Base-by-base conservation (phyloP, 805 yeast genomes). In the Isabelozyma pseudorhagii region DNA sequence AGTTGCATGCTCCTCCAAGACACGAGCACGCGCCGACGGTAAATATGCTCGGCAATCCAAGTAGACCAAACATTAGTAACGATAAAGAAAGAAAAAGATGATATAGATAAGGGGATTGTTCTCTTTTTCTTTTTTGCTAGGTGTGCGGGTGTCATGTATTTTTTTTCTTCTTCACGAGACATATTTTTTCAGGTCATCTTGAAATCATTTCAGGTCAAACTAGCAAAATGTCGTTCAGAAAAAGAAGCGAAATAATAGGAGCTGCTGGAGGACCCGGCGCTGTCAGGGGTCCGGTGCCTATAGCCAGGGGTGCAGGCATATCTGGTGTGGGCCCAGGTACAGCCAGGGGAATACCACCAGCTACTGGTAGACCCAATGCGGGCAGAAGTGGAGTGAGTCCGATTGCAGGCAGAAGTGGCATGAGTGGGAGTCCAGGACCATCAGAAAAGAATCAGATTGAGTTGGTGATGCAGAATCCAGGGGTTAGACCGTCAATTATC, bases 401-500 rank as follows among this genome's bases (percentile, higher is more conserved):
- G 8, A 38, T 8, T 10, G 9, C 15, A 29, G 27, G 14, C 17
- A n/a, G 17, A 9, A 6, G 25, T 21, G 27, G 14, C 17, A n/a
- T 11, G 15, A 6, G 25, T 21, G 25, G 5, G 25, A 21, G 25
- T 25, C n/a, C 45, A 8, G 40, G 27, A 9, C 40, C 45, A 38
- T 10, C 44, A 1, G 28, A 27, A 15, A 15, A 42, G 15, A 17
- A 27, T 28, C 38, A 13, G 13, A n/a, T 42, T 15, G 36, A 27
- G 13, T 8, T 15, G 11, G 17, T 53, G 8, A 29, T 55, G 46
- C 52, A 54, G 8, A 65, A 83, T 62, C 84, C 84, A 0, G 91
- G 87, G 3, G 72, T 87, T 2, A 77, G 84, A 53, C 96, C 97
- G 0, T 91, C 97, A 0, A 70, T 85, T 2, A 67, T 84, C 21